Evolutionary conservation across 176 grass and related monocot species (phyloP).

Genomic region (Raddia guianensis): DNA sequence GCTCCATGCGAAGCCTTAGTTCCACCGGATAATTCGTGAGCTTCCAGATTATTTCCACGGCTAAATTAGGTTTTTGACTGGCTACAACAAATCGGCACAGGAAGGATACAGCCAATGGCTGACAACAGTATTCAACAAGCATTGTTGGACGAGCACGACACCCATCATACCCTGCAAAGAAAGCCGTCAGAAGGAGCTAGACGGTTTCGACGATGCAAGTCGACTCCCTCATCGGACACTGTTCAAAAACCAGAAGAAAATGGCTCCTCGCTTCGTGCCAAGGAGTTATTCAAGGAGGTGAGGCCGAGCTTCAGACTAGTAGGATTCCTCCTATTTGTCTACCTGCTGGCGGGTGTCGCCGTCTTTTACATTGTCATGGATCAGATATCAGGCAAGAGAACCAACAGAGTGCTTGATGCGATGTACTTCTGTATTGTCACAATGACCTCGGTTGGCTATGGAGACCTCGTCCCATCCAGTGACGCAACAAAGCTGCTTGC

Average conservation of each 20-base stretch:
- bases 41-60: background rate
- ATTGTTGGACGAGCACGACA: slow-evolving; percentile 41
- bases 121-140: slow-evolving; percentile 41
- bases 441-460: slow-evolving; percentile 92
- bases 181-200: slow-evolving; percentile 39
- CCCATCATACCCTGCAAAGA: slow-evolving; percentile 13
- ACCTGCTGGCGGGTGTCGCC: slow-evolving; percentile 58
- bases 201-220: slow-evolving; percentile 57
- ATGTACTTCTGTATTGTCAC: slow-evolving; percentile 85
- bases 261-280: slow-evolving; percentile 39
- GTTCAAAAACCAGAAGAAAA: slow-evolving; percentile 31
- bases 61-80: background rate
- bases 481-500: slow-evolving; percentile 67
- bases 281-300: slow-evolving; percentile 50
- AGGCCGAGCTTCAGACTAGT: slow-evolving; percentile 59
- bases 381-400: slow-evolving; percentile 70
- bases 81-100: background rate
- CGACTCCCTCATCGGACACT: slow-evolving; percentile 45
- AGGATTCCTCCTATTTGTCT: slow-evolving; percentile 59
- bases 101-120: slow-evolving; percentile 36
- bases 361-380: slow-evolving; percentile 70
- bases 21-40: slow-evolving; percentile 15
- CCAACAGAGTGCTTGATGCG: slow-evolving; percentile 75
- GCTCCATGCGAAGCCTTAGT: background rate
- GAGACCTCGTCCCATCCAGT: slow-evolving; percentile 79